Evolutionary conservation across 768 basidiomycete species (phyloP), one percentile per base, ranked within the genome.

Genomic region (Suillus variegatus): DNA sequence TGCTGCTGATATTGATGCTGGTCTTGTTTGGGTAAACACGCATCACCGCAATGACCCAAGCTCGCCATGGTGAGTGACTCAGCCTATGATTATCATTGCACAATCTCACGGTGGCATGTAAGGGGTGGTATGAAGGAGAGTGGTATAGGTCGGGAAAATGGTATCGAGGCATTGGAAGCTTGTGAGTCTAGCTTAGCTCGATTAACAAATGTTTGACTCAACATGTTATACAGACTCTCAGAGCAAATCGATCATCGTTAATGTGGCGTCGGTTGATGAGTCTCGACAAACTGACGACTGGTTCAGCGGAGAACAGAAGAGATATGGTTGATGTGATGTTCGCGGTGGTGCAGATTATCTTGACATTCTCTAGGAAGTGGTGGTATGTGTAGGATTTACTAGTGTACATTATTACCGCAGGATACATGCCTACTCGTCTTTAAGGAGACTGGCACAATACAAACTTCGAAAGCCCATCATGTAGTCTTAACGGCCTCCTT

Each of bases 71-170:
- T 92, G 68, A 70, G 61, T 63, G 44, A 22, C 47, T 65, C 3
- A 60, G 20, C 62, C 12, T 3, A 44, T 7, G 3, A 44, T 43
- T 20, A 20, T 43, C 7, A 13, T 43, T 12, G 28, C 43, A n/a
- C 47, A 16, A 56, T 52, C 43, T 66, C 40, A 14, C 41, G 38
- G 51, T 63, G 28, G 8, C 54, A 44, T 40, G 18, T n/a, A 66
- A 91, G 91, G 92, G 93, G 93, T 22, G 93, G 93, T 7, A 92
- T 94, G 92, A 94, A 94, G 74, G 89, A 91, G 68, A 94, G 93
- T 70, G 93, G 93, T 2, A 89, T 93, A 61, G 93, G 94, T 6
- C 78, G 94, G 64, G 94, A 95, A 73, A 95, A 95, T 68, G 94
- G 94, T 1, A 64, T 91, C 5, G 93, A 94, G 73, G 92, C 93